These are phyloP conservation scores for Stachybotrys chlorohalonatus DNA, from an alignment of 2,329 filamentous ascomycete species.

Conservation along the genomic window DNA sequence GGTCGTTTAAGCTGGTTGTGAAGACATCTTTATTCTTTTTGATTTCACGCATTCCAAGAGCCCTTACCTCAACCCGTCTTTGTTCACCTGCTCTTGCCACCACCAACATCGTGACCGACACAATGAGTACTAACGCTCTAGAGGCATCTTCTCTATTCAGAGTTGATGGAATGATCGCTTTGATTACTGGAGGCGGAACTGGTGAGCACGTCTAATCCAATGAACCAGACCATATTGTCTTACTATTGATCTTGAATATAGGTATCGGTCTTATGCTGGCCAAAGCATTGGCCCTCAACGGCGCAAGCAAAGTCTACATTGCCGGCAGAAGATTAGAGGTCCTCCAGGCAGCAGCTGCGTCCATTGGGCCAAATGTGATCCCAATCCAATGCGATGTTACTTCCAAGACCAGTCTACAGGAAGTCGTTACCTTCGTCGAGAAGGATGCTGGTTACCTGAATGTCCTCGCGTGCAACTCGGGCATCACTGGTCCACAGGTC, in stretches of 20 bases:
- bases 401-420: slow-evolving; percentile 43
- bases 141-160: slow-evolving; percentile 1
- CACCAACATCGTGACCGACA: too few species aligned
- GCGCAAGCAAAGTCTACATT: slow-evolving; percentile 50
- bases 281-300: slow-evolving; percentile 44
- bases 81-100: too few species aligned
- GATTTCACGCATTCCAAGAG: too few species aligned
- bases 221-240: neutral
- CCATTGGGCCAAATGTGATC: slow-evolving; percentile 31
- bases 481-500: slow-evolving; percentile 53
- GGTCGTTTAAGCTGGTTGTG: too few species aligned
- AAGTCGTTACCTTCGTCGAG: slow-evolving; percentile 49
- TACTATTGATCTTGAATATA: slow-evolving; percentile 9
- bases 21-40: too few species aligned
- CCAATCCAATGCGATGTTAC: slow-evolving; percentile 42
- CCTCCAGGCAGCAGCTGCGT: slow-evolving; percentile 37
- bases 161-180: neutral
- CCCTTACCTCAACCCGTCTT: too few species aligned
- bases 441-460: slow-evolving; percentile 57
- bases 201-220: neutral
- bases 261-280: slow-evolving; percentile 54
- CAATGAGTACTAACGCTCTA: neutral
- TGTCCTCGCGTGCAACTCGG: slow-evolving; percentile 62
- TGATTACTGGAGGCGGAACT: slow-evolving; percentile 1
- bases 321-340: slow-evolving; percentile 42